Evolutionary conservation across 2,329 filamentous ascomycete species (phyloP).

Genomic region (Beauveria rudraprayagi): DNA sequence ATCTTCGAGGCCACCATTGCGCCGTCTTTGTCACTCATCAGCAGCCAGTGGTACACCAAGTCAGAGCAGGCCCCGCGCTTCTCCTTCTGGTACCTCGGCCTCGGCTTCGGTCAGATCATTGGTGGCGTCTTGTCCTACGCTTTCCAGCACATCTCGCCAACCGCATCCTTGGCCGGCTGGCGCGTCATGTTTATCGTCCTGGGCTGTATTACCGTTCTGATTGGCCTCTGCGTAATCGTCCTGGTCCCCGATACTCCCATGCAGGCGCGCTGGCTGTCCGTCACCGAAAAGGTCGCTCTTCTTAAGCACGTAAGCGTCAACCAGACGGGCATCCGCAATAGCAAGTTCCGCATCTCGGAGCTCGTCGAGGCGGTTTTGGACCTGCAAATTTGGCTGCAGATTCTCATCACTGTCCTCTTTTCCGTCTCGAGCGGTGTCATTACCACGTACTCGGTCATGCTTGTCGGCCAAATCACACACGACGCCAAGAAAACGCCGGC

Average conservation of each 20-base stretch:
- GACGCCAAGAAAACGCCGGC: neutral
- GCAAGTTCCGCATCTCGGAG: conserved; percentile 3
- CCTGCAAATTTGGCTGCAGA: conserved; percentile 9
- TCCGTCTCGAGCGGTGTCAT: conserved; percentile 24
- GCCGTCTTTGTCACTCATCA: conserved; percentile 10
- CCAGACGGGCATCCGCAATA: conserved; percentile 10
- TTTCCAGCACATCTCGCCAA: conserved; percentile 16
- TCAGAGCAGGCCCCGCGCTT: conserved; percentile 11
- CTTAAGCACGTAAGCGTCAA: conserved; percentile 12
- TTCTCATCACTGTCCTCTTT: conserved; percentile 4
- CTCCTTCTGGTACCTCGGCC: conserved; percentile 13
- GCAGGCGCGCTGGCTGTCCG: conserved; percentile 28
- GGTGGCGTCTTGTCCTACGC: conserved; percentile 30
- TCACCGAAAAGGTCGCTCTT: conserved; percentile 21
- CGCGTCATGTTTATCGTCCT: conserved; percentile 39
- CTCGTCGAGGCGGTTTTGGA: conserved; percentile 21
- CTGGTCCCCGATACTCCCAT: conserved; percentile 41
- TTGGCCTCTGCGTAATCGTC: conserved; percentile 30
- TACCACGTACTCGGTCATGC: conserved; percentile 8
- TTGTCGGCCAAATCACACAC: conserved; percentile 8
- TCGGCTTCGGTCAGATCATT: conserved; percentile 19
- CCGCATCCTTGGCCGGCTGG: conserved; percentile 29
- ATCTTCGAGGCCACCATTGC: conserved; percentile 13
- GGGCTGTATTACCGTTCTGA: conserved; percentile 32
- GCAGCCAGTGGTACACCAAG: conserved; percentile 13